Percentiles rank a stretch among this genome's conserved stretches.
phyloP scores from a whole-genome alignment of 768 basidiomycete species.

The Lactifluus echinatus region DNA sequence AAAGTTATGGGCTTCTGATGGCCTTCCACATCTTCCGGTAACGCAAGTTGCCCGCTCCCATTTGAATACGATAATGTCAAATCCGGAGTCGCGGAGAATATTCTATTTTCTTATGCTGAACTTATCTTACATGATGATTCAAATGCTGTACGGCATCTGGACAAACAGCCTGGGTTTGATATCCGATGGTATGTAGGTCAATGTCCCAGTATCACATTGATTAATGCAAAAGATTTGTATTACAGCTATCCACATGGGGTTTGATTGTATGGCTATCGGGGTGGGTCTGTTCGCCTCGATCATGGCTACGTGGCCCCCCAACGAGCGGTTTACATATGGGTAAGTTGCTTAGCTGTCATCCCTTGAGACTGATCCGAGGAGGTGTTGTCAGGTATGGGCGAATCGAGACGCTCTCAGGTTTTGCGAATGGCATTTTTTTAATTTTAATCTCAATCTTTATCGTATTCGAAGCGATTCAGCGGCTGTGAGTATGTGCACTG shows the following conservation, averaged over 20 bases:
- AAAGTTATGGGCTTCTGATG: constrained; percentile 13
- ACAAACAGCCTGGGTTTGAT: constrained; percentile 96
- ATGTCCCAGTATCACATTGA: not conserved
- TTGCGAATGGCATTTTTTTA: constrained; percentile 93
- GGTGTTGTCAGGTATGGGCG: constrained; percentile 67
- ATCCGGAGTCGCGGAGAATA: constrained; percentile 88
- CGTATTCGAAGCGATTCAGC: constrained; percentile 93
- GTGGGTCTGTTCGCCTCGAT: constrained; percentile 94
- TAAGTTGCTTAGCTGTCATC: constrained; percentile 27
- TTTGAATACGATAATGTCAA: constrained; percentile 83
- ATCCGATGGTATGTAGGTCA: constrained; percentile 66
- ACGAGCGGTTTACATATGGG: constrained; percentile 95
- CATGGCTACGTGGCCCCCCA: constrained; percentile 96
- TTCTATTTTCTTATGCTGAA: constrained; percentile 96
- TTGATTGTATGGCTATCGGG: constrained; percentile 95
- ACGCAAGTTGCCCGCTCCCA: constrained; percentile 45
- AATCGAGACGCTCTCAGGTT: constrained; percentile 95
- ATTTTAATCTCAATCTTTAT: constrained; percentile 96
- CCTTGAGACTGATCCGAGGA: not conserved
- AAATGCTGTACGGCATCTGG: constrained; percentile 96
- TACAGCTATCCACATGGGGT: constrained; percentile 97
- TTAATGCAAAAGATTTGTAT: not conserved
- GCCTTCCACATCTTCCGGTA: constrained; percentile 23
- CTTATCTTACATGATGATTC: constrained; percentile 91
- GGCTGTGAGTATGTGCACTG: constrained; percentile 47